Conservation (phyloP, 176 grass and related monocot genomes). For the Olyra latifolia region DNA sequence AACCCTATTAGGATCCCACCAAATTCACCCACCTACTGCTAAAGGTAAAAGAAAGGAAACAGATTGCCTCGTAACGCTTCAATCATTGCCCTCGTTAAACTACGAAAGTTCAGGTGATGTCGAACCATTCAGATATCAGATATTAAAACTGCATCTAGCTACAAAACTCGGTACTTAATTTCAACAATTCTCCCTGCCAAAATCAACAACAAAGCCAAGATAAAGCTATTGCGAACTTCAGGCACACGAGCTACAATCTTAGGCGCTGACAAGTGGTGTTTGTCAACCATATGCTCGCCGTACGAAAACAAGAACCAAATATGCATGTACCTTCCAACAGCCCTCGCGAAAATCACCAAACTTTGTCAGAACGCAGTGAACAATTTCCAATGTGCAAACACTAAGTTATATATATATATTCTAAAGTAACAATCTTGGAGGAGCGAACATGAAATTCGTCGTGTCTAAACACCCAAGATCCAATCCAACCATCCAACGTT, state of each 20-base stretch:
- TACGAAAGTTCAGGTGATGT: neutral
- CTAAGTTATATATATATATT: neutral
- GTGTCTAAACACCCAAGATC: slow-evolving; percentile 1
- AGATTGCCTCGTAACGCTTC: neutral
- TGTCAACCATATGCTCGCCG: neutral
- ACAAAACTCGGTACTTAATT: neutral
- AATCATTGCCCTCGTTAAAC: neutral
- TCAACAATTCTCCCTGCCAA: neutral
- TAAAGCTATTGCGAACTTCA: neutral
- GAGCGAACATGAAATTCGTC: neutral
- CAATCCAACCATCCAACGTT: neutral
- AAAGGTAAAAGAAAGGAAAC: neutral
- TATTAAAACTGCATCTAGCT: neutral
- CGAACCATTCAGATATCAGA: neutral
- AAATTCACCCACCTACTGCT: neutral
- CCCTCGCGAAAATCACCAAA: neutral
- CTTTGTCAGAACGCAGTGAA: neutral
- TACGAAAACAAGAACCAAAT: neutral
- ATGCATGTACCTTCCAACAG: neutral
- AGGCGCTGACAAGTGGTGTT: neutral
- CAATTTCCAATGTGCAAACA: neutral
- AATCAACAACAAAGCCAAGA: neutral
- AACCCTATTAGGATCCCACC: neutral
- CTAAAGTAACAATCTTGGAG: neutral
- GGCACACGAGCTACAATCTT: neutral